These are phyloP conservation scores for Mantamonas sphyraenae DNA, from an alignment of 78 protist genomes.

Conservation along the genomic window DNA sequence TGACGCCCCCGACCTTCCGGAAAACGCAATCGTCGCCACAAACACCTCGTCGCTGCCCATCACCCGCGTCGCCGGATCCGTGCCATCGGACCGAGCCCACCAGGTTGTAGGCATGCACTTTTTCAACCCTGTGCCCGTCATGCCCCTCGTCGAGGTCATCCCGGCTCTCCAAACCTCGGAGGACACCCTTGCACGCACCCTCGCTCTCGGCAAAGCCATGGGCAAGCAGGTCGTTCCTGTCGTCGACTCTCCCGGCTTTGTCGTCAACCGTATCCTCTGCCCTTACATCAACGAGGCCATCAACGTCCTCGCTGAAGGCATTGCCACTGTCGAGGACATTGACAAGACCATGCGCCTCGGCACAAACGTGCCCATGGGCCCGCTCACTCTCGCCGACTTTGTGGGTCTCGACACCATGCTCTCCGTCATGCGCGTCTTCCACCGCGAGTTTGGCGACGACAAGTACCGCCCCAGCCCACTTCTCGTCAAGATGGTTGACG, in stretches of 20 bases:
- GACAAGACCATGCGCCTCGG: slow-evolving; percentile 59
- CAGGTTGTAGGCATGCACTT: slow-evolving; percentile 67
- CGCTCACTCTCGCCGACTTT: slow-evolving; percentile 38
- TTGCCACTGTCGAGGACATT: slow-evolving; percentile 38
- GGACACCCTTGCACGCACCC: background rate
- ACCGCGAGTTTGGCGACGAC: slow-evolving; percentile 54
- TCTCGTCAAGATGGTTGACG: slow-evolving; percentile 68
- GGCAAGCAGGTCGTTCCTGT: slow-evolving; percentile 6
- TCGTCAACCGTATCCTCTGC: slow-evolving; percentile 54
- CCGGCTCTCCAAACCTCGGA: slow-evolving; percentile 5
- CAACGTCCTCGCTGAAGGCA: background rate
- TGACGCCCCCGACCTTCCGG: background rate
- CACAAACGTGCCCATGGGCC: slow-evolving; percentile 57
- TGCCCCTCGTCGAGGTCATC: slow-evolving; percentile 47
- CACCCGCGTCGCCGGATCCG: background rate
- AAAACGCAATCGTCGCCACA: slow-evolving; percentile 26
- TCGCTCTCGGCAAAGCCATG: slow-evolving; percentile 4
- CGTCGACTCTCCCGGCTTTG: slow-evolving; percentile 22
- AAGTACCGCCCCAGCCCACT: slow-evolving; percentile 77
- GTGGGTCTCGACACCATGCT: slow-evolving; percentile 37
- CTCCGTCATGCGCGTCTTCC: slow-evolving; percentile 24
- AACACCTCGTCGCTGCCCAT: slow-evolving; percentile 38
- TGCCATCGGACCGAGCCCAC: slow-evolving; percentile 1
- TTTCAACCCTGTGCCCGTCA: slow-evolving; percentile 55
- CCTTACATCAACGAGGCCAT: slow-evolving; percentile 47